Evolutionary conservation across 2,329 filamentous ascomycete genomes (phyloP).

Genomic region (Dryadomyces sulphureus): DNA sequence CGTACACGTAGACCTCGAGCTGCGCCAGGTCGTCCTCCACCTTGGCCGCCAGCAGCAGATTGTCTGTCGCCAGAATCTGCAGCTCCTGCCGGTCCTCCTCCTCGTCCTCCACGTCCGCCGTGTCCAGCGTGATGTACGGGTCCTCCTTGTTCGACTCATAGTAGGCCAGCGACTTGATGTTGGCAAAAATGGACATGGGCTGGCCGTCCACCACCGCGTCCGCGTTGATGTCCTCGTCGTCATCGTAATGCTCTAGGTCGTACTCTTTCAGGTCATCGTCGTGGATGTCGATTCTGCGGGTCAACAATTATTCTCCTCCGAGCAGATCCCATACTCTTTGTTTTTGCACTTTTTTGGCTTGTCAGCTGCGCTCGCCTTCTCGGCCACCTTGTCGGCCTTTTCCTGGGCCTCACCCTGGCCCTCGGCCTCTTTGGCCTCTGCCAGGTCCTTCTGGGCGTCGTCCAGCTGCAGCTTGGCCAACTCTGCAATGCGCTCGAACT

Average conservation of each 20-base stretch:
- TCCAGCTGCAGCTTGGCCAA: conserved; percentile 70
- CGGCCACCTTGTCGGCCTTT: background rate
- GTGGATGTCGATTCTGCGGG: conserved; percentile 32
- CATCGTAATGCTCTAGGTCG: conserved; percentile 90
- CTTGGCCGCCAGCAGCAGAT: conserved; percentile 80
- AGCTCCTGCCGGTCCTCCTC: conserved; percentile 88
- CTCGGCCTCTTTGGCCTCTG: conserved; percentile 41
- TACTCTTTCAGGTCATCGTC: conserved; percentile 94
- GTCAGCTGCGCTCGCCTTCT: too few relatives aligned
- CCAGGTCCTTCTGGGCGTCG: conserved; percentile 77
- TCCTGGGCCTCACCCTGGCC: conserved; percentile 8
- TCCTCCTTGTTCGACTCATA: conserved; percentile 91
- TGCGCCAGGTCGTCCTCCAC: conserved; percentile 96
- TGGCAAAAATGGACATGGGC: conserved; percentile 84
- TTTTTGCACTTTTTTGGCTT: conserved; percentile 13
- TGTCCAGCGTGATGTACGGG: conserved; percentile 84
- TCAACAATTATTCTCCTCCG: too few relatives aligned
- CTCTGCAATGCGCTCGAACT: conserved; percentile 61
- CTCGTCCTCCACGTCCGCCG: conserved; percentile 48
- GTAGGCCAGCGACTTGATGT: conserved; percentile 84
- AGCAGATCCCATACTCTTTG: conserved; percentile 27
- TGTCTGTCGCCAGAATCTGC: conserved; percentile 85
- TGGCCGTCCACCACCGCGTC: conserved; percentile 31
- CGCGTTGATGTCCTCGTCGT: conserved; percentile 55
- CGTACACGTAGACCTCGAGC: conserved; percentile 93